Base-by-base conservation (phyloP, 2,329 filamentous ascomycete genomes). In the Alternaria angustiovoidea region DNA sequence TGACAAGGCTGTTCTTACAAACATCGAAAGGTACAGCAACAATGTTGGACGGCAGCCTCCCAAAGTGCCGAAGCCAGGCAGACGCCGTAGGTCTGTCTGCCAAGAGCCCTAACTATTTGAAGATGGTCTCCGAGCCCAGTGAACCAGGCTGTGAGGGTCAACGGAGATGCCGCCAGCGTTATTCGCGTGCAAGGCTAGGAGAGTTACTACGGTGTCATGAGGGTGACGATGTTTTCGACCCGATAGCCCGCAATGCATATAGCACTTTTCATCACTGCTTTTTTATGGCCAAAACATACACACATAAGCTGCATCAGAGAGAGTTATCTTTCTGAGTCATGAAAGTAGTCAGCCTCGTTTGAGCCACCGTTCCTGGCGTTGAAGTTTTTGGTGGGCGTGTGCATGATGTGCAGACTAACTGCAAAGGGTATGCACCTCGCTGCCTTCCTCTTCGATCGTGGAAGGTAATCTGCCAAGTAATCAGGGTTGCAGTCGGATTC, bases 71-170 rank as follows among this genome's bases (percentile, higher is more conserved):
- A 48, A 48, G 57, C 41, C 30, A 51, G 53, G 46, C 38, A 34
- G 36, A 51, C 26, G 53, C 34, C 28, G 41, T 30, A 52, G 47
- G 32, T 51, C 28, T 34, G 32, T 51, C 34, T 39, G 47, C 57
- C 57, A 59, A 59, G 57, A 28, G 44, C 39, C 41, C 53, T 60
- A 44, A 43, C 57, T 60, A 41, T 60, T 57, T 42, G 41, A 28
- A 52, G 53, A 57, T n/a, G 32, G 43, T 22, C 47, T 36, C 53
- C 53, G 41, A 51, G 38, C 26, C 36, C 24, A 41, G 39, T 46
- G 46, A 56, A 53, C 20, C 46, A 30, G 47, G 26, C 44, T 46
- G 39, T 43, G 46, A 41, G 26, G 34, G 47, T 49, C 34, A 42
- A 51, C 28, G 24, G 46, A 51, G 52, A 56, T 38, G 46, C 52